Conservation (phyloP, 2,329 filamentous ascomycete species). For the Orbilia quercus region DNA sequence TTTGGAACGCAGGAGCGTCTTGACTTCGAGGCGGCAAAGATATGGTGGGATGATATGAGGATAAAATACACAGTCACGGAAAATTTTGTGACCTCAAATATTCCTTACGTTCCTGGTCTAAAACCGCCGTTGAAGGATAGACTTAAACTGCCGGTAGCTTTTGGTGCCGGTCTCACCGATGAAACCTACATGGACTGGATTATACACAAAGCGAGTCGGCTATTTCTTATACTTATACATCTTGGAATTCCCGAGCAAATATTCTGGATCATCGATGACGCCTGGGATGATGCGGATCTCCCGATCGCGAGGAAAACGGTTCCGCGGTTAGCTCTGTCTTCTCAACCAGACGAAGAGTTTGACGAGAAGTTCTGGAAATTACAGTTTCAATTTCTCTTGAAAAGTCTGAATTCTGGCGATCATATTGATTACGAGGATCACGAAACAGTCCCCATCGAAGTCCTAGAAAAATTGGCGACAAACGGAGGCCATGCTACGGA, state of each 20-base stretch:
- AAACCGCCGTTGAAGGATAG: constrained; percentile 61
- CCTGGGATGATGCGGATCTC: constrained; percentile 80
- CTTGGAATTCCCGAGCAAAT: constrained; percentile 78
- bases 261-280: constrained; percentile 78
- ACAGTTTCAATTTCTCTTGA: constrained; percentile 77
- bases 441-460: constrained; percentile 76
- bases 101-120: constrained; percentile 53
- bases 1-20: constrained; percentile 52
- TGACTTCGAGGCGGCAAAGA: constrained; percentile 50
- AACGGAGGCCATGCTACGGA: constrained; percentile 34
- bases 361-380: constrained; percentile 72
- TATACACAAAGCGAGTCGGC: constrained; percentile 73
- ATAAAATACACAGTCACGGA: constrained; percentile 54
- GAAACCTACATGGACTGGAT: constrained; percentile 85
- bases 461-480: constrained; percentile 66
- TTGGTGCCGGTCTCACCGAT: constrained; percentile 76
- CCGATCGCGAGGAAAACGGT: constrained; percentile 76
- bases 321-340: constrained; percentile 72
- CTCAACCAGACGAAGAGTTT: constrained; percentile 71
- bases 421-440: constrained; percentile 74
- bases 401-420: constrained; percentile 70
- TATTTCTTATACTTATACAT: constrained; percentile 78
- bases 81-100: constrained; percentile 44
- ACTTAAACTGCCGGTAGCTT: constrained; percentile 73
- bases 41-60: constrained; percentile 55